Conservation (phyloP, 495 filamentous ascomycete species). For the Clavariopsis aquatica region DNA sequence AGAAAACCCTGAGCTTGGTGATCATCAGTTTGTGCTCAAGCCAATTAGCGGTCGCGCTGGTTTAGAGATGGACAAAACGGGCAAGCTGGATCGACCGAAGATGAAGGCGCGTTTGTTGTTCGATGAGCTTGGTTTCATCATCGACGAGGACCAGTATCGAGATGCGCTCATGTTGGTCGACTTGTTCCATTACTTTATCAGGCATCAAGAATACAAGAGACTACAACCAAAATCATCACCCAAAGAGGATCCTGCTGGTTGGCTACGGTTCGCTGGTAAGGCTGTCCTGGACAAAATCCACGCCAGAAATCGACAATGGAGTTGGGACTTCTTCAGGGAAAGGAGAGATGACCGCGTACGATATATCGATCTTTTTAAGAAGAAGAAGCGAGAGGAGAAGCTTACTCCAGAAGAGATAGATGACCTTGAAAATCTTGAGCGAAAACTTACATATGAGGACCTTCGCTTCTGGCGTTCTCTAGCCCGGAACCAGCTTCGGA, state of each 20-base stretch:
- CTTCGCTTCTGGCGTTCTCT: constrained; percentile 94
- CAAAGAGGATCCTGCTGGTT: constrained; percentile 88
- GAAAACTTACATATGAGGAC: constrained; percentile 91
- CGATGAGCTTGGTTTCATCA: constrained; percentile 90
- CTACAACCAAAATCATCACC: constrained; percentile 81
- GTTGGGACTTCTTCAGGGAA: constrained; percentile 91
- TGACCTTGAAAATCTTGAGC: constrained; percentile 74
- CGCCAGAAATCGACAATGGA: constrained; percentile 84
- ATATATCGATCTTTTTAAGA: constrained; percentile 93
- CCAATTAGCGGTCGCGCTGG: constrained; percentile 91
- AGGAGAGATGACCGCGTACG: constrained; percentile 83
- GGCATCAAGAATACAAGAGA: constrained; percentile 96
- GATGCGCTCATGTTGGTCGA: constrained; percentile 97
- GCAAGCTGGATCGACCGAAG: constrained; percentile 74
- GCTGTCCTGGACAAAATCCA: constrained; percentile 91
- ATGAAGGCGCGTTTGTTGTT: constrained; percentile 90
- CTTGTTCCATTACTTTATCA: constrained; percentile 96
- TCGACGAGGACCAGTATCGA: constrained; percentile 95
- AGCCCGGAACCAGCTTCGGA: constrained; percentile 89
- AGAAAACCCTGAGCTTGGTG: constrained; percentile 51
- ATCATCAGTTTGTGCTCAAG: constrained; percentile 91
- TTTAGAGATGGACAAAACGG: constrained; percentile 89
- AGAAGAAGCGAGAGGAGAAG: constrained; percentile 79
- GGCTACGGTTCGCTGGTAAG: constrained; percentile 85
- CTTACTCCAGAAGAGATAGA: constrained; percentile 67